These are phyloP conservation scores for Diddensiella caesifluorescens DNA, from an alignment of 805 yeast species.

Conservation along the genomic window DNA sequence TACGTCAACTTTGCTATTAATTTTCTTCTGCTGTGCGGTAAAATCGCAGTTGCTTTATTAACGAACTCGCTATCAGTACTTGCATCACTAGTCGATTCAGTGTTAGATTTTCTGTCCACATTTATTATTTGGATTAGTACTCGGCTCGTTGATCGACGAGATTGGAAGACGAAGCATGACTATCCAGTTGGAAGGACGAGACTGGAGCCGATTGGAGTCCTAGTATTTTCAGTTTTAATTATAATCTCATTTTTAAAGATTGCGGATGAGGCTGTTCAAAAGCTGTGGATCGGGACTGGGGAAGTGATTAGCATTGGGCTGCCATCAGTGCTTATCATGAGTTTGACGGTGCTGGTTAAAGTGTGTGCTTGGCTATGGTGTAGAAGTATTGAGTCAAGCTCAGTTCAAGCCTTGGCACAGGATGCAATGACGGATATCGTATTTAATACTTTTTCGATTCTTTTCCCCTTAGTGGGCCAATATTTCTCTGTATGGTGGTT, in stretches of 20 bases:
- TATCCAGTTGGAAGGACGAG: slow-evolving; percentile 69
- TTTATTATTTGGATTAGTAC: slow-evolving; percentile 64
- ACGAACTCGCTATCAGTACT: slow-evolving; percentile 69
- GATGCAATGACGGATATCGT: slow-evolving; percentile 76
- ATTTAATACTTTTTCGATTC: slow-evolving; percentile 63
- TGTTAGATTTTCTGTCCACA: slow-evolving; percentile 68
- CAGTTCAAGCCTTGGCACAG: slow-evolving; percentile 74
- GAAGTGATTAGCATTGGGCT: slow-evolving; percentile 43
- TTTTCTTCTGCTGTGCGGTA: slow-evolving; percentile 50
- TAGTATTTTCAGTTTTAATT: slow-evolving; percentile 66
- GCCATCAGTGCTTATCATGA: slow-evolving; percentile 56
- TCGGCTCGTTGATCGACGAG: slow-evolving; percentile 34
- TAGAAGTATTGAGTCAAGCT: slow-evolving; percentile 50
- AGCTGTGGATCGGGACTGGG: slow-evolving; percentile 39
- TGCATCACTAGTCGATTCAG: slow-evolving; percentile 74
- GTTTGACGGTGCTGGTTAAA: slow-evolving; percentile 54
- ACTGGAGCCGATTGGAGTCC: slow-evolving; percentile 72
- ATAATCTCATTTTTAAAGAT: slow-evolving; percentile 69
- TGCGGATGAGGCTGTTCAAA: slow-evolving; percentile 54
- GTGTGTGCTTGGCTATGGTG: slow-evolving; percentile 62
- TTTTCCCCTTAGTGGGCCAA: slow-evolving; percentile 63
- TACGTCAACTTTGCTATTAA: slow-evolving; percentile 59
- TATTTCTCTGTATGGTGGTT: slow-evolving; percentile 57
- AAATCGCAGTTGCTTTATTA: slow-evolving; percentile 52
- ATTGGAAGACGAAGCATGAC: slow-evolving; percentile 40